phyloP scores from a whole-genome alignment of 2,329 filamentous ascomycete genomes.

The Trichoderma sp. region DNA sequence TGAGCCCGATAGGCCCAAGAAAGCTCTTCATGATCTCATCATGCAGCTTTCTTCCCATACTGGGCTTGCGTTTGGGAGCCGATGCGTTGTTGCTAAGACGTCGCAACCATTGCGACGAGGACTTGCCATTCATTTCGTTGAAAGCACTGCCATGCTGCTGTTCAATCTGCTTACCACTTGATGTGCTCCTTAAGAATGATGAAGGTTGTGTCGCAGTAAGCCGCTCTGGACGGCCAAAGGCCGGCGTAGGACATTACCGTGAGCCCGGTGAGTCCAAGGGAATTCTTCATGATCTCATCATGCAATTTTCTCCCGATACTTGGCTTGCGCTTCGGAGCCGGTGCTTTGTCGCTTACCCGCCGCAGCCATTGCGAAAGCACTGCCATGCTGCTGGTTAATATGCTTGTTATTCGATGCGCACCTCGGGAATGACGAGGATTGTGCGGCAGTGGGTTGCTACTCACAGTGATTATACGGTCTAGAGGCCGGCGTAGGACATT shows the following conservation, averaged over 20 bases:
- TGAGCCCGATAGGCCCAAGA: too few relatives aligned
- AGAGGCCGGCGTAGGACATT: too few relatives aligned
- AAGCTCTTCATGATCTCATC: slow-evolving; percentile 7
- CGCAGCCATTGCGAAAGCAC: neutral
- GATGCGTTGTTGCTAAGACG: neutral
- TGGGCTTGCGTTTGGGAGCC: neutral
- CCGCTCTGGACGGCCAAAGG: neutral
- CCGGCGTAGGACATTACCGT: too few relatives aligned
- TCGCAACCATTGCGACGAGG: neutral
- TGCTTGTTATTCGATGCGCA: neutral
- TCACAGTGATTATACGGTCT: too few relatives aligned
- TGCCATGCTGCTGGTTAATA: neutral
- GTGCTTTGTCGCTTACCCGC: neutral
- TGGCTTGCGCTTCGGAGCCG: neutral
- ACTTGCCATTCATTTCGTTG: neutral
- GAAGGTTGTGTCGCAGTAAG: neutral
- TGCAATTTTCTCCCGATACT: neutral
- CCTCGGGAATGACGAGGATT: neutral
- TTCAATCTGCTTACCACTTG: neutral
- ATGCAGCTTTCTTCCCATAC: neutral
- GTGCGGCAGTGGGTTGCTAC: neutral
- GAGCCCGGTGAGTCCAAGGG: neutral
- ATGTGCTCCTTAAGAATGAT: neutral
- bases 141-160: neutral
- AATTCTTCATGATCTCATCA: slow-evolving; percentile 1